Base-by-base conservation (phyloP, 768 basidiomycete species). In the Antrodiella citrinella region DNA sequence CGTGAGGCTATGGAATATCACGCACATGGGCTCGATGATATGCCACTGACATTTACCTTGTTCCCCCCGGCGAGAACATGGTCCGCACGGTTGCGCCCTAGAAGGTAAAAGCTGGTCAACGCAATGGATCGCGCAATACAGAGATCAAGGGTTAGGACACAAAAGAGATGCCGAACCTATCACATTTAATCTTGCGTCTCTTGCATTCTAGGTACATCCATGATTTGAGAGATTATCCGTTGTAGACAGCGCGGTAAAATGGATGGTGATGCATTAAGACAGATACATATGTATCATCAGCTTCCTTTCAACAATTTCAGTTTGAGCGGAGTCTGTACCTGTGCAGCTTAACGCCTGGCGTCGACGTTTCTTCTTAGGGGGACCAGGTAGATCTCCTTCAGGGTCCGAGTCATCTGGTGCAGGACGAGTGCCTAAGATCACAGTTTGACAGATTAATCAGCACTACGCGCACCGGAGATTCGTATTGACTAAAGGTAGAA, bases 281-380 rank as follows among this genome's bases (percentile, higher is more conserved):
- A 26, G 20, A 13, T 18, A 47, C 24, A 43, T 24, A 51, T 56
- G 54, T 47, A 41, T 38, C 43, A 22, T 52, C 44, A 55, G 65
- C 52, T 35, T 52, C 53, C 49, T 47, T 58, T 54, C 60, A n/a
- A n/a, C 52, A 59, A 57, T 54, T 53, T 51, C 56, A 59, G 57
- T 53, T 50, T 44, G 48, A 54, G 53, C 54, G 56, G 23, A 50
- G 40, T 40, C 69, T 75, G 69, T 64, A 88, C 87, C 87, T 48
- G 87, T 91, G 66, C 88, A 91, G 62, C 87, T 91, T 57, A 91
- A 68, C 35, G 88, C 87, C 63, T 91, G 87, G 42, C 88, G 71
- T 47, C 88, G 74, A 47, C 88, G 72, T 67, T 88, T 91, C 77
- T 89, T 89, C 74, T 89, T 90, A 13, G 81, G 81, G 13, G 81